A percentile compares a stretch with the other conserved stretches of the same genome.
Conservation (phyloP, 768 basidiomycete species). For the Boletales sp. region DNA sequence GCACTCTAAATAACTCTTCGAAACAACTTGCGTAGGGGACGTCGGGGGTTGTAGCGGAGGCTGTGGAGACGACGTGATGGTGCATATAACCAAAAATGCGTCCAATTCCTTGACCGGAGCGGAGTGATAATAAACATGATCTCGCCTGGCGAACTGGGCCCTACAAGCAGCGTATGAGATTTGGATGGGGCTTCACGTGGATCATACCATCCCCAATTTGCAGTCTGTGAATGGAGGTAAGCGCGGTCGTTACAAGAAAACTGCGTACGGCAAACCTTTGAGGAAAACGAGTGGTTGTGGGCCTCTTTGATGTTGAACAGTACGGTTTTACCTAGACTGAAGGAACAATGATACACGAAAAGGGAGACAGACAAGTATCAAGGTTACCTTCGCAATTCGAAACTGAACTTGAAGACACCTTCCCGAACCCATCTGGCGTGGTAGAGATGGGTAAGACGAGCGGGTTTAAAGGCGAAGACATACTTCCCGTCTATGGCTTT, state of each 20-base stretch:
- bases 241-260: not conserved
- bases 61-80: conserved; percentile 65
- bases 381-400: conserved; percentile 69
- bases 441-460: not conserved
- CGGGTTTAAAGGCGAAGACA: conserved; percentile 4
- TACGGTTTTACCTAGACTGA: conserved; percentile 45
- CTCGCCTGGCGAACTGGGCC: conserved; percentile 79
- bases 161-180: conserved; percentile 30
- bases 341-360: not conserved
- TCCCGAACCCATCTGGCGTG: conserved; percentile 72
- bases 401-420: conserved; percentile 81
- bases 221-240: conserved; percentile 46
- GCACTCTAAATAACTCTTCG: conserved; percentile 62
- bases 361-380: not conserved
- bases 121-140: conserved; percentile 61
- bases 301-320: conserved; percentile 72
- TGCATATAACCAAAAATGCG: conserved; percentile 73
- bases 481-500: conserved; percentile 59
- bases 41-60: conserved; percentile 44
- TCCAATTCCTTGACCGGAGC: conserved; percentile 53
- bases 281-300: conserved; percentile 76
- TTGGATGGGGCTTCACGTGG: not conserved
- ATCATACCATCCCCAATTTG: conserved; percentile 83
- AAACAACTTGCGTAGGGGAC: conserved; percentile 52
- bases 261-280: conserved; percentile 42